A percentile compares a stretch with the other conserved stretches of the same genome.
Conservation (phyloP, 805 yeast genomes). For the Alloascoidea africana region DNA sequence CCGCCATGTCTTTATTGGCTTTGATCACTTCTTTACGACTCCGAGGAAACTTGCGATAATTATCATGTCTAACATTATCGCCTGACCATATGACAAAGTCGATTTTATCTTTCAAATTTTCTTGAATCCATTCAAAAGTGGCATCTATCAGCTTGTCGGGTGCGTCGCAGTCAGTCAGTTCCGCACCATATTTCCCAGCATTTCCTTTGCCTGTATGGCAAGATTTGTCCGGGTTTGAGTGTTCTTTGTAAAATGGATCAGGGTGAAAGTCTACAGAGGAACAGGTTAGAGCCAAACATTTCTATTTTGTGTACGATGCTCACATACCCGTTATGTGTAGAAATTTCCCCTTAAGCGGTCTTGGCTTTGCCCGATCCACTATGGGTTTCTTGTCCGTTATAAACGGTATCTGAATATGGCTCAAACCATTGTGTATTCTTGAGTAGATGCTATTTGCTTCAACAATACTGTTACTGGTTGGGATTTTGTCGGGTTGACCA, state of each 20-base stretch:
- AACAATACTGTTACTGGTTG: too few relatives aligned
- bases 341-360: constrained; percentile 35
- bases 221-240: constrained; percentile 26
- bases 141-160: constrained; percentile 41
- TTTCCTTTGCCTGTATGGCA: constrained; percentile 39
- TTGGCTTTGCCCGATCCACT: too few relatives aligned
- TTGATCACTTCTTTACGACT: constrained; percentile 54
- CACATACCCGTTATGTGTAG: constrained; percentile 59
- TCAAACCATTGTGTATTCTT: too few relatives aligned
- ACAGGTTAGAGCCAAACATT: neutral
- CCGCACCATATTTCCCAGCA: constrained; percentile 61
- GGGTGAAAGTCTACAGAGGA: constrained; percentile 35
- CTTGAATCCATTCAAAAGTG: constrained; percentile 49
- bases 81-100: constrained; percentile 85
- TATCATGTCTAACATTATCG: constrained; percentile 72
- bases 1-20: constrained; percentile 43
- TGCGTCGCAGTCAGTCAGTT: constrained; percentile 62
- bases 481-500: too few relatives aligned
- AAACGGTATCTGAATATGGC: too few relatives aligned
- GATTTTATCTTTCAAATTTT: constrained; percentile 50
- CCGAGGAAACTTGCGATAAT: constrained; percentile 57
- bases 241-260: constrained; percentile 43
- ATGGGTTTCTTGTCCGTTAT: too few relatives aligned
- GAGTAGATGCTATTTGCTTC: too few relatives aligned
- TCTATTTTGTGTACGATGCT: neutral